A percentile compares a stretch with the other conserved stretches of the same genome.
Evolutionary conservation across 2,329 filamentous ascomycete genomes (phyloP).

Genomic region (Fusarium armeniacum): DNA sequence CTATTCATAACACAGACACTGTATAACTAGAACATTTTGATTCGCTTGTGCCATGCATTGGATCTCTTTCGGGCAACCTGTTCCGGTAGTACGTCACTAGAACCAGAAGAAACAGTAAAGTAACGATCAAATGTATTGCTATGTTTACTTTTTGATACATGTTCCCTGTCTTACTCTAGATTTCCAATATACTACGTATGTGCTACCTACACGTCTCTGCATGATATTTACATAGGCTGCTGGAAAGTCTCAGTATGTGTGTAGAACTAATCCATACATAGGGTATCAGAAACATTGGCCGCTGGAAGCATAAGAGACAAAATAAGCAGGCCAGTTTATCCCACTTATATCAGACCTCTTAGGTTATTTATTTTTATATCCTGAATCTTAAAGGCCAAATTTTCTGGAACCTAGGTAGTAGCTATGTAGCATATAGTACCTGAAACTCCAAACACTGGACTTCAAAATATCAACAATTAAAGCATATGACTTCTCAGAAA

Average conservation of each 20-base stretch:
- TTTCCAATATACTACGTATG: background rate
- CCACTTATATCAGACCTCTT: too few relatives aligned
- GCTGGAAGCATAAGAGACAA: too few relatives aligned
- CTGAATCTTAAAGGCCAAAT: too few relatives aligned
- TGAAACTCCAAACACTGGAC: background rate
- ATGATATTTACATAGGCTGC: too few relatives aligned
- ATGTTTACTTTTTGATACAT: background rate
- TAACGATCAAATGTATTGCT: background rate
- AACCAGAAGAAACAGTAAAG: background rate
- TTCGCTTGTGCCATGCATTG: background rate
- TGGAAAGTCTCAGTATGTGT: too few relatives aligned
- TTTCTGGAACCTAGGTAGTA: too few relatives aligned
- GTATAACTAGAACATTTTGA: too few relatives aligned
- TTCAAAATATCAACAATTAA: background rate
- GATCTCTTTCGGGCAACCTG: background rate
- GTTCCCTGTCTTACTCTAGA: background rate
- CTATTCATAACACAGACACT: background rate
- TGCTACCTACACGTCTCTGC: rapidly evolving
- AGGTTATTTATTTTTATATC: too few relatives aligned
- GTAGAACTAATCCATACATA: background rate
- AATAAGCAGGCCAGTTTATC: too few relatives aligned
- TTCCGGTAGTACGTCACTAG: background rate
- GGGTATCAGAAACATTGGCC: too few relatives aligned
- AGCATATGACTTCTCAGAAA: background rate
- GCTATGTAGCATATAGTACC: background rate